Evolutionary conservation across 139 green algal species (phyloP).

Genomic region (Ulvella scutata): DNA sequence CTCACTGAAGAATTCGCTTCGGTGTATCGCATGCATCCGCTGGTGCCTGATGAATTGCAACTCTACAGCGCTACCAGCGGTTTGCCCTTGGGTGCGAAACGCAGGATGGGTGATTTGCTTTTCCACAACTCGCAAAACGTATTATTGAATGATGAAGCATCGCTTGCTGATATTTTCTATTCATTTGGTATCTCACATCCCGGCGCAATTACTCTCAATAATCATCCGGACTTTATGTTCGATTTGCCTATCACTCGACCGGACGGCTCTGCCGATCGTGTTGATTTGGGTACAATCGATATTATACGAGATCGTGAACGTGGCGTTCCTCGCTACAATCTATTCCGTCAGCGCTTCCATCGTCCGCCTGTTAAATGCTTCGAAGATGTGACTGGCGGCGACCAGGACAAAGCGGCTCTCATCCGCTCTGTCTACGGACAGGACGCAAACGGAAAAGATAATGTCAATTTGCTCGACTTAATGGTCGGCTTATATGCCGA

Average conservation of each 20-base stretch:
- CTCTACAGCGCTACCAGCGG: not conserved
- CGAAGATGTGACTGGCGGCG: not conserved
- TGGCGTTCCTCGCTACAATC: not conserved
- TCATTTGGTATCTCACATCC: not conserved
- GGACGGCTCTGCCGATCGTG: not conserved
- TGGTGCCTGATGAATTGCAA: conserved; percentile 5
- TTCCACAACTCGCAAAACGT: not conserved
- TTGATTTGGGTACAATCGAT: not conserved
- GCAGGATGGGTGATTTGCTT: not conserved
- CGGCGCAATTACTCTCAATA: not conserved
- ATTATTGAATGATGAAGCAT: not conserved
- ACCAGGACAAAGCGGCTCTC: not conserved
- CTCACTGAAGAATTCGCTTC: not conserved
- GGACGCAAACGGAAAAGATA: no score
- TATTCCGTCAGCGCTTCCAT: not conserved
- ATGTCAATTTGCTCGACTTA: conserved; percentile 1
- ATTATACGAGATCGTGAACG: not conserved
- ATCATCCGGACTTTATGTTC: not conserved
- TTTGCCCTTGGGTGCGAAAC: not conserved
- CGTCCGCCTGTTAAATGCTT: not conserved
- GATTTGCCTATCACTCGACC: no score
- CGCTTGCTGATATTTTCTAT: not conserved
- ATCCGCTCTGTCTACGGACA: no score
- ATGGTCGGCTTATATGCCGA: conserved; percentile 4
- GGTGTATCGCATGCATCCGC: conserved; percentile 10